Conservation (phyloP, 805 yeast genomes). For the Cyberlindnera euphorbiiphila region DNA sequence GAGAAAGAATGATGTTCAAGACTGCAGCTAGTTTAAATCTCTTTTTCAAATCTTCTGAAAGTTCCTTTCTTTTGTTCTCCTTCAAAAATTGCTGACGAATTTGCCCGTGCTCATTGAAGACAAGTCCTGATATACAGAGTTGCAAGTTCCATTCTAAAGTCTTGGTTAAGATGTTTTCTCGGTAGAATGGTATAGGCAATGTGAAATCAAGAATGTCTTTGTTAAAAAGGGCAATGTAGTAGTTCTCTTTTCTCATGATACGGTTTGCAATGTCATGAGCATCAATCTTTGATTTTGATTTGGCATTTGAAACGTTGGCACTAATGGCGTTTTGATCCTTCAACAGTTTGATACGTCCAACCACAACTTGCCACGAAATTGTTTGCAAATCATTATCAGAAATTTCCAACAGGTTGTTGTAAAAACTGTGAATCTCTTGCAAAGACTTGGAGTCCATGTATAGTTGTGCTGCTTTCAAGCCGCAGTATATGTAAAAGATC, state of each 20-base stretch:
- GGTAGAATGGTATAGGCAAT: conserved; percentile 47
- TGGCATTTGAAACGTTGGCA: conserved; percentile 49
- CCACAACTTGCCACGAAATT: conserved; percentile 87
- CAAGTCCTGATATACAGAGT: conserved; percentile 80
- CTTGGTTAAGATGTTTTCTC: conserved; percentile 56
- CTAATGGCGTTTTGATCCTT: conserved; percentile 73
- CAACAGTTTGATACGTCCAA: conserved; percentile 65
- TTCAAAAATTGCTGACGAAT: conserved; percentile 67
- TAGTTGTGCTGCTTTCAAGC: conserved; percentile 49
- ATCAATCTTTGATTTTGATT: conserved; percentile 70
- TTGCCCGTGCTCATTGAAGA: conserved; percentile 81
- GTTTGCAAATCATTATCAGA: conserved; percentile 85
- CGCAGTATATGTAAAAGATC: conserved; percentile 52
- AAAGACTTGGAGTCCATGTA: conserved; percentile 63
- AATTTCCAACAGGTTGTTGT: conserved; percentile 63
- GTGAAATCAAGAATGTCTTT: conserved; percentile 68
- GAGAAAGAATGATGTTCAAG: conserved; percentile 77
- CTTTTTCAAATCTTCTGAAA: conserved; percentile 67
- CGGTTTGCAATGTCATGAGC: conserved; percentile 95
- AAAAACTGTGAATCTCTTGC: conserved; percentile 73
- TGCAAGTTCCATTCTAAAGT: conserved; percentile 94
- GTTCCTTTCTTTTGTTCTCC: conserved; percentile 60
- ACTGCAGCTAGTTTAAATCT: conserved; percentile 87
- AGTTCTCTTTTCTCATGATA: conserved; percentile 93
- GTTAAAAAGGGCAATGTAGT: conserved; percentile 84